phyloP scores from a whole-genome alignment of 176 grass and related monocot genomes.

The Pharus latifolius region DNA sequence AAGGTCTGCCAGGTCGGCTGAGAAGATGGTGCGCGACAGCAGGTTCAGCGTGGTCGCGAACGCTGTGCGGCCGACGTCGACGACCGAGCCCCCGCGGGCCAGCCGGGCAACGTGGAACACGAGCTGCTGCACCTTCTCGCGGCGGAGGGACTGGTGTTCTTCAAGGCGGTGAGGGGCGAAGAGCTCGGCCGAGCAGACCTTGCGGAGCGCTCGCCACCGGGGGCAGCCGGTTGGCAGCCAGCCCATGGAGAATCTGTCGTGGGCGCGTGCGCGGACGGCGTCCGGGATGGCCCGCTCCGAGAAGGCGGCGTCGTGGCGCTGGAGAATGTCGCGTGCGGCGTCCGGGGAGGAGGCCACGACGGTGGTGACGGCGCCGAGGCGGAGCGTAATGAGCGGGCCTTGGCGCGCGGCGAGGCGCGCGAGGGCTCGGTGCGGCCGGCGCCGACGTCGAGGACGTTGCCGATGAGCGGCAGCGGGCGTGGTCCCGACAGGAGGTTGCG shows the following conservation, averaged over 20 bases:
- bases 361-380: constrained; percentile 4
- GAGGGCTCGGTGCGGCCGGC: background rate
- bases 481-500: background rate
- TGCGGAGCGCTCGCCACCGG: constrained; percentile 25
- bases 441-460: constrained; percentile 1
- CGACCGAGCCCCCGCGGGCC: background rate
- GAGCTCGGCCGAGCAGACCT: constrained; percentile 25
- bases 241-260: background rate
- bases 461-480: background rate
- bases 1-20: constrained; percentile 21
- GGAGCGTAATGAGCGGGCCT: background rate
- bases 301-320: constrained; percentile 17
- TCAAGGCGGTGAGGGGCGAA: constrained; percentile 22
- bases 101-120: background rate
- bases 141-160: background rate
- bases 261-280: background rate
- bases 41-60: constrained; percentile 31
- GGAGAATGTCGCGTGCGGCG: constrained; percentile 12
- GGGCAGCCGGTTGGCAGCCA: constrained; percentile 2
- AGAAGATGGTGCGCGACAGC: constrained; percentile 39
- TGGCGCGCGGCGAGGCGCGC: background rate
- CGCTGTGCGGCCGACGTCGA: constrained; percentile 12
- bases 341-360: constrained; percentile 25
- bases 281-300: constrained; percentile 10
- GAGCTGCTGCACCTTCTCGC: constrained; percentile 13